A percentile compares a stretch with the other conserved stretches of the same genome.
phyloP scores from a whole-genome alignment of 768 basidiomycete species.

The Paxillus rubicundulus region DNA sequence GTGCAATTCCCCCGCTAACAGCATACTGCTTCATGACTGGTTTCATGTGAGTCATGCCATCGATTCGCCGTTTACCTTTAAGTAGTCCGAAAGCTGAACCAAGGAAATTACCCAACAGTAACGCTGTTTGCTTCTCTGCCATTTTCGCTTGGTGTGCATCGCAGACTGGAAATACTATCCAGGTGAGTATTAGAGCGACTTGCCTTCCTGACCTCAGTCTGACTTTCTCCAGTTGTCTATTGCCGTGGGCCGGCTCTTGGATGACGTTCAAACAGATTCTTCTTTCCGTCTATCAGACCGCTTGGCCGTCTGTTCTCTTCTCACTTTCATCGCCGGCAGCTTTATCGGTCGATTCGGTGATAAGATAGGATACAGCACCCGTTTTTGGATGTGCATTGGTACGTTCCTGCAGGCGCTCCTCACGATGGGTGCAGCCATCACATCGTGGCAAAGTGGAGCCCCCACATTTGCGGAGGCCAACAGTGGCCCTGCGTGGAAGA shows the following conservation, averaged over 20 bases:
- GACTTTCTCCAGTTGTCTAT: no score
- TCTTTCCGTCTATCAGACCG: constrained; percentile 80
- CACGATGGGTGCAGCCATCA: constrained; percentile 67
- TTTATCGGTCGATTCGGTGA: no score
- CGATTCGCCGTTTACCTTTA: not conserved
- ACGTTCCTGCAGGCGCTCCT: constrained; percentile 70
- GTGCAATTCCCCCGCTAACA: constrained; percentile 49
- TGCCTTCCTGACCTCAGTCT: no score
- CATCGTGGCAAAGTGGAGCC: constrained; percentile 67
- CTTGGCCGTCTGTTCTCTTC: constrained; percentile 71
- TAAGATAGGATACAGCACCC: constrained; percentile 68
- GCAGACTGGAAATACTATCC: no score
- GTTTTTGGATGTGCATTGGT: constrained; percentile 67
- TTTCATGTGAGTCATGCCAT: constrained; percentile 50
- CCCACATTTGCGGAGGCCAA: constrained; percentile 49
- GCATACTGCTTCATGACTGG: constrained; percentile 75
- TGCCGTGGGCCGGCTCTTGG: no score
- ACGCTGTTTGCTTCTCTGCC: constrained; percentile 68
- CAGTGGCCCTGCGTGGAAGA: constrained; percentile 66
- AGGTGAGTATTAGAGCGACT: no score
- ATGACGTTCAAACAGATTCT: no score
- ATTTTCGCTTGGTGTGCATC: no score
- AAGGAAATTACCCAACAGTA: constrained; percentile 34
- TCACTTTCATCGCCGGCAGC: constrained; percentile 68
- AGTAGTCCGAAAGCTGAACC: no score